Base-by-base conservation (phyloP, 257 asterid genomes). In the Eustoma russellianum region DNA sequence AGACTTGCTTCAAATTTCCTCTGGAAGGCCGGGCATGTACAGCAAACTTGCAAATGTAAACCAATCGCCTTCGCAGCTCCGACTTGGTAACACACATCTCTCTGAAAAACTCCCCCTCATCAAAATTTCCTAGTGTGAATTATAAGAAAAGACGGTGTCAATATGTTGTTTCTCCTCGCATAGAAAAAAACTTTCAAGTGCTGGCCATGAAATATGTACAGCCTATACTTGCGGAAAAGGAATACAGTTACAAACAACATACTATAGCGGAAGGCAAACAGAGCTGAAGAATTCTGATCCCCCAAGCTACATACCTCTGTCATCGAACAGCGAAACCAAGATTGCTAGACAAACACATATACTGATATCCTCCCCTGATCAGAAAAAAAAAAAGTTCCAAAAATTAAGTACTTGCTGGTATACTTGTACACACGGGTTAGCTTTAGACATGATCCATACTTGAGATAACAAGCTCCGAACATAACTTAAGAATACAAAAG, bases 21-120 rank as follows among this genome's bases (percentile, higher is more conserved):
- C 98, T 74, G n/a, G 95, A 91, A 12, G 98, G 95, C n/a, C 95
- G 83, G 13, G 94, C 97, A 71, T 74, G 76, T 16, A 79, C 85
- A 4, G 74, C 88, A 66, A 66, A 85, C 70, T 85, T 85, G 46
- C 97, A 85, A 50, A 88, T 56, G 61, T 67, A 82, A 6, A 92
- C 95, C 76, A 92, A 70, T 17, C 88, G 74, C 58, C 66, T 77
- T 6, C 93, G 76, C 74, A 92, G 54, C 62, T 84, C 94, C 17
- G 70, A 46, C 79, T 91, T 91, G 6, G 80, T 79, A 53, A 82
- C 53, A 38, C 43, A 8, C 62, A 61, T 70, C 75, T 72, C 62
- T 0, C 30, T 53, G 40, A 74, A 71, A 30, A 58, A 73, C 60
- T 60, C 77, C 19, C 96, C 94, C 8, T 76, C 86, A 49, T 85